phyloP scores from a whole-genome alignment of 1,284 basidiomycete genomes.

The Cryptococcus floricola region DNA sequence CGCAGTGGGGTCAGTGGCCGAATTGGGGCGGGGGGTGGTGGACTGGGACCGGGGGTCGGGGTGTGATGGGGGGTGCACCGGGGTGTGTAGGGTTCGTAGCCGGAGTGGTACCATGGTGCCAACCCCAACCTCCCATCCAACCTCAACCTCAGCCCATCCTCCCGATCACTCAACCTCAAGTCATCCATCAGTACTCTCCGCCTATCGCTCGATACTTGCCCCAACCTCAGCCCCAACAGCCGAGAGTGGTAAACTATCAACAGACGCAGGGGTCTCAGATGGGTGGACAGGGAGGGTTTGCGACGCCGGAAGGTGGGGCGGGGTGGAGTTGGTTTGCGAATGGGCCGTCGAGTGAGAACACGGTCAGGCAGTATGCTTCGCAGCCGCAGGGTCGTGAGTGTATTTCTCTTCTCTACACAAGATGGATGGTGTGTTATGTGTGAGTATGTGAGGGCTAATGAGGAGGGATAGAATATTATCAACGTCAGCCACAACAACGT shows the following conservation, averaged over 20 bases:
- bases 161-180: constrained; percentile 1
- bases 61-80: constrained; percentile 15
- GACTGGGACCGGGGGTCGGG: not conserved
- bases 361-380: not conserved
- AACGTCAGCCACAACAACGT: too few relatives aligned
- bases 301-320: constrained; percentile 23
- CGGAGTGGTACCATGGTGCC: constrained; percentile 33
- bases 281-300: constrained; percentile 32
- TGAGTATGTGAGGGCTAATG: too few relatives aligned
- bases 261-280: constrained; percentile 5
- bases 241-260: not conserved
- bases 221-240: not conserved
- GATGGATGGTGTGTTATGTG: too few relatives aligned
- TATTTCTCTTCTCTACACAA: too few relatives aligned
- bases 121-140: constrained; percentile 1
- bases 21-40: constrained; percentile 1
- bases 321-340: constrained; percentile 38
- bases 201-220: not conserved
- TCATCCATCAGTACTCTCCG: constrained; percentile 9
- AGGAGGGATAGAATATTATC: too few relatives aligned
- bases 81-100: constrained; percentile 30
- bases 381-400: not conserved
- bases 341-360: not conserved
- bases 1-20: constrained; percentile 4
- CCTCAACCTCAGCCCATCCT: not conserved